Base-by-base conservation (phyloP, 441 rosid species). In the Eruca vesicaria region DNA sequence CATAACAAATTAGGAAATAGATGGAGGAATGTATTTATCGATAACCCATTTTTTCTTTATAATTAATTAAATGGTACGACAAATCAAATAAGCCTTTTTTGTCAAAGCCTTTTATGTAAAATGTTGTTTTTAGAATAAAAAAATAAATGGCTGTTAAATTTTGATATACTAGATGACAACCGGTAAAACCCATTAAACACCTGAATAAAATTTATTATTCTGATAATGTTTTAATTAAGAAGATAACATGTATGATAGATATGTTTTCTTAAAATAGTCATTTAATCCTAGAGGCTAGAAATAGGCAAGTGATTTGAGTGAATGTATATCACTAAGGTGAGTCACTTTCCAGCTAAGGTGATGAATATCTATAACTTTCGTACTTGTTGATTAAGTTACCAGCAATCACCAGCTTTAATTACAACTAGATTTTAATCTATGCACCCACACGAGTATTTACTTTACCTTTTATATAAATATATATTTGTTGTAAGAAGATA, bases 321-420 rank as follows among this genome's bases (percentile, higher is more conserved):
- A 23, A 18, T 67, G 15, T 33, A 74, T 75, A n/a, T n/a, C n/a
- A n/a, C n/a, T 38, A 62, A n/a, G n/a, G n/a, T 71, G 19, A 69
- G 58, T 62, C 29, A 48, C n/a, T n/a, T 21, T 74, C 68, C 20
- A 52, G 12, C 2, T 31, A 7, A 10, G 60, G 12, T 63, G 45
- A 23, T 63, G 19, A 52, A 50, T 52, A 2, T 35, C 7, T 52
- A 7, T 72, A 50, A 21, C 8, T 18, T 63, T 14, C 23, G 21
- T 21, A 35, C 70, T 26, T 15, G 9, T 65, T 19, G 4, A 26
- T 32, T 32, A 19, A 43, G 36, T 32, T 20, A 14, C 26, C 62
- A 68, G 20, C 50, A 69, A 36, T 68, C 16, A 55, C 23, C 26
- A 55, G 21, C 23, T 26, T 23, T 56, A 23, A 1, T 26, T 23